A percentile compares a stretch with the other conserved stretches of the same genome.
phyloP scores from a whole-genome alignment of 768 basidiomycete species.

The Mycena vulgaris region DNA sequence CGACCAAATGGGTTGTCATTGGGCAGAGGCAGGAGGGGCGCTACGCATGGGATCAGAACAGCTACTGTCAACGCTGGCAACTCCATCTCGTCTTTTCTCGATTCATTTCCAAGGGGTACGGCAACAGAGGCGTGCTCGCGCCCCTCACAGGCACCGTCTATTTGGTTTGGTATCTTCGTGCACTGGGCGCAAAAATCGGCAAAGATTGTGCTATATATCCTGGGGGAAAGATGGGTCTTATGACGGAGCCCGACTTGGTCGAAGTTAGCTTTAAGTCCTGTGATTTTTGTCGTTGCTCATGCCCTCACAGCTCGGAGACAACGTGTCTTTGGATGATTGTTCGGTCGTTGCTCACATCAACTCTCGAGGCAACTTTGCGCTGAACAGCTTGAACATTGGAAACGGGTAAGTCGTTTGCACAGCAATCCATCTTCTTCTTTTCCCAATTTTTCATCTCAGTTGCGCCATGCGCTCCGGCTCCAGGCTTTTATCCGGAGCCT shows the following conservation, averaged over 20 bases:
- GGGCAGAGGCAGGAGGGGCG: slow-evolving; percentile 54
- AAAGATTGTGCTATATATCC: slow-evolving; percentile 57
- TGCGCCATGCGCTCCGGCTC: slow-evolving; percentile 62
- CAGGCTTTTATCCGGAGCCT: slow-evolving; percentile 62
- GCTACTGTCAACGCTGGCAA: slow-evolving; percentile 65
- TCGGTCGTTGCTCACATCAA: too few species aligned
- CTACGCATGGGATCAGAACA: slow-evolving; percentile 62
- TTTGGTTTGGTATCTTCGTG: slow-evolving; percentile 61
- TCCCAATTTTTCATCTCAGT: slow-evolving; percentile 30
- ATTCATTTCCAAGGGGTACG: slow-evolving; percentile 54
- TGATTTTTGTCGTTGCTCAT: too few species aligned
- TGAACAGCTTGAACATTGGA: slow-evolving; percentile 58
- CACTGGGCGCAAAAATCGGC: slow-evolving; percentile 60
- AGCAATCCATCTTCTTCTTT: neutral
- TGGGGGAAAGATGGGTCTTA: slow-evolving; percentile 56
- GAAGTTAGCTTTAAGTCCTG: slow-evolving; percentile 44
- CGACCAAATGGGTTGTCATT: slow-evolving; percentile 59
- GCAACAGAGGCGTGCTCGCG: slow-evolving; percentile 56
- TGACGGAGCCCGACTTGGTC: slow-evolving; percentile 66
- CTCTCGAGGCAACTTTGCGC: too few species aligned
- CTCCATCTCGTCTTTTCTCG: slow-evolving; percentile 56
- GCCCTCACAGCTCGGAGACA: slow-evolving; percentile 24
- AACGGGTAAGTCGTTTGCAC: slow-evolving; percentile 47
- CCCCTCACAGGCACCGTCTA: slow-evolving; percentile 57
- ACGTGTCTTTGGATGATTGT: slow-evolving; percentile 53